Evolutionary conservation across 2,329 filamentous ascomycete species (phyloP), one percentile per base, ranked within the genome.

Genomic region (Pseudogymnoascus sp.): DNA sequence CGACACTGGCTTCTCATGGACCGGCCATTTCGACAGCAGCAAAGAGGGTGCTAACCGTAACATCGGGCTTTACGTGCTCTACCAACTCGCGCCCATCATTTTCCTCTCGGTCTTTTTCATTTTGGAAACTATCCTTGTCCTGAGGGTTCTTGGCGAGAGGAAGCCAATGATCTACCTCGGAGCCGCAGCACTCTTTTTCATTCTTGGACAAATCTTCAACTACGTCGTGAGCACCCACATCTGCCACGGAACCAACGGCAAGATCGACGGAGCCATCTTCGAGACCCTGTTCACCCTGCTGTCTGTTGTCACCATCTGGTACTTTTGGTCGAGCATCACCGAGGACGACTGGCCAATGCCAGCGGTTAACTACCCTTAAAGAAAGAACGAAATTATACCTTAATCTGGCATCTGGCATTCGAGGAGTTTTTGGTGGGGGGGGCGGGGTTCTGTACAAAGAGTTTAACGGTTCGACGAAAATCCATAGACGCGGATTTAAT

Each of bases 271-370:
- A 60, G 86, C 93, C 5, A 78, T 99, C 0, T 99, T 99, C 75
- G 85, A 97, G 75, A 96, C 93, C 0, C 79, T 98, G 6, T 98
- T 99, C 78, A 98, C 93, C 0, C 81, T 97, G 0, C 78, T 93
- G 11, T 83, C 93, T 0, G 91, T 99, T 4, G 82, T 91, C 16
- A 86, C 86, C 77, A 78, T 97, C 67, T 99, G 95, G 93, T 76
- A 90, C 63, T 99, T 99, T 81, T 99, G 95, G 95, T 96, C 92
- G 56, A 97, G 92, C 78, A 99, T 99, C 71, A 99, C 95, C 14
- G 95, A 99, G 77, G 95, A 99, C 72, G 93, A 97, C 79, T 99
- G 95, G 95, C 91, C 93, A 16, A 82, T 83, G 76, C 78, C 81
- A 35, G 76, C 59, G 46, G 46, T 56, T 40, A 40, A 40, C 59